Base-by-base conservation (phyloP, 139 green algal genomes). In the Auxenochlorella pyrenoidosa region DNA sequence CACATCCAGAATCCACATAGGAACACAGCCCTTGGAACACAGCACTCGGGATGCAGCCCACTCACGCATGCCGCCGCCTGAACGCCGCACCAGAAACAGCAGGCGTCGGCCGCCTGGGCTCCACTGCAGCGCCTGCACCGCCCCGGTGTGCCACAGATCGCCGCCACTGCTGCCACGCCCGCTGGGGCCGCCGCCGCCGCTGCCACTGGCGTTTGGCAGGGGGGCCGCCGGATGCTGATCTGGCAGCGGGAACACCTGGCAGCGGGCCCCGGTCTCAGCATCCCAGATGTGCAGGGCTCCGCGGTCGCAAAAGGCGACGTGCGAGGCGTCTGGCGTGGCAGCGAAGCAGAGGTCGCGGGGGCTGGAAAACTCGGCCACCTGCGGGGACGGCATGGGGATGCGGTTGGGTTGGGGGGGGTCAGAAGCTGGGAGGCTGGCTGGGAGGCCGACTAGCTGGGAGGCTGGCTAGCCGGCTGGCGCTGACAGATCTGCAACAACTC, bases 91-190 rank as follows among this genome's bases (percentile, higher is more conserved):
- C 6, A 86, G 81, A 43, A 86, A 65, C 16, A 86, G 81, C 65
- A 86, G 82, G 34, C 70, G 70, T 19, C 82, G 68, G 8, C 82
- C 82, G 70, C 81, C 70, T 24, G 82, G 68, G 65, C 65, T 71
- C 82, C 82, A 87, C 82, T 87, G 82, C 82, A 87, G 51, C 8
- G 68, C 82, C 70, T 65, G 63, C 63, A 86, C 81, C 34, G 47
- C 18, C 30, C 66, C 47, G 26, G 18, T 51, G 16, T 34, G n/a
- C 21, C 51, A 71, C 21, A 54, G 32, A 13, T 30, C 79, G 6
- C 36, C 41, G 79, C 79, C 4, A 3, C 59, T 4, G 32, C 40
- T 36, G 41, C 60, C 44, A n/a, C n/a, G n/a, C n/a, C n/a, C n/a
- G n/a, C n/a, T n/a, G n/a, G n/a, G n/a, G 30, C 60, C 65, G 32